Percentiles rank a stretch among this genome's conserved stretches.
Evolutionary conservation across 192 early-diverging fungal species (phyloP).

Genomic region (Backusella circina): DNA sequence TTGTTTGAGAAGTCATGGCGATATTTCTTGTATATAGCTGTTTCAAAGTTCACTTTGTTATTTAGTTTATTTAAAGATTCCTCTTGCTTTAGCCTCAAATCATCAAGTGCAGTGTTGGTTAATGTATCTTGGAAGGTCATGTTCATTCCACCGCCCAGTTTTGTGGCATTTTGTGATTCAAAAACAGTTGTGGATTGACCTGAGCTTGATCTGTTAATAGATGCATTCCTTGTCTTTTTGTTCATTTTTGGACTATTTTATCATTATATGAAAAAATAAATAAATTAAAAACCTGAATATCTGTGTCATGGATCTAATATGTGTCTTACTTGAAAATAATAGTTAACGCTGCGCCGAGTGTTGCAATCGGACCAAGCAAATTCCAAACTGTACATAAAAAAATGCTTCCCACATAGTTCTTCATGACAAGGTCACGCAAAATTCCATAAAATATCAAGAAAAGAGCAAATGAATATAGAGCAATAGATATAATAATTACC

Average conservation of each 20-base stretch:
- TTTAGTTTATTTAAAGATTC: neutral
- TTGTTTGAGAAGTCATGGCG: neutral
- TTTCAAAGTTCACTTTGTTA: neutral
- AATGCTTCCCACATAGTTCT: neutral
- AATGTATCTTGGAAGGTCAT: slow-evolving; percentile 5
- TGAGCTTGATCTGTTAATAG: neutral
- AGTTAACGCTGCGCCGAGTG: neutral
- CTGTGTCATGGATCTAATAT: neutral
- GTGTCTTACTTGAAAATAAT: slow-evolving; percentile 13
- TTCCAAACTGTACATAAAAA: slow-evolving; percentile 19
- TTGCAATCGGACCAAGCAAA: slow-evolving; percentile 13
- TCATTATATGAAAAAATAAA: neutral
- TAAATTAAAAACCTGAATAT: neutral
- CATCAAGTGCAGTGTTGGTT: slow-evolving; percentile 1
- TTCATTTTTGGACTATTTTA: neutral
- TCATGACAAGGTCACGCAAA: slow-evolving; percentile 18
- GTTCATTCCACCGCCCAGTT: neutral
- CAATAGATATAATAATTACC: slow-evolving; percentile 7
- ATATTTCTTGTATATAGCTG: neutral
- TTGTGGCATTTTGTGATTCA: neutral
- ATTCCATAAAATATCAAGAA: slow-evolving; percentile 32
- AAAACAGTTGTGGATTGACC: neutral
- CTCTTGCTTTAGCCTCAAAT: slow-evolving; percentile 1
- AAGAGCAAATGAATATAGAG: slow-evolving; percentile 16
- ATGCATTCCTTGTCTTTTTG: neutral